phyloP scores from a whole-genome alignment of 148 eudicot genomes.

The Nepenthes gracilis region DNA sequence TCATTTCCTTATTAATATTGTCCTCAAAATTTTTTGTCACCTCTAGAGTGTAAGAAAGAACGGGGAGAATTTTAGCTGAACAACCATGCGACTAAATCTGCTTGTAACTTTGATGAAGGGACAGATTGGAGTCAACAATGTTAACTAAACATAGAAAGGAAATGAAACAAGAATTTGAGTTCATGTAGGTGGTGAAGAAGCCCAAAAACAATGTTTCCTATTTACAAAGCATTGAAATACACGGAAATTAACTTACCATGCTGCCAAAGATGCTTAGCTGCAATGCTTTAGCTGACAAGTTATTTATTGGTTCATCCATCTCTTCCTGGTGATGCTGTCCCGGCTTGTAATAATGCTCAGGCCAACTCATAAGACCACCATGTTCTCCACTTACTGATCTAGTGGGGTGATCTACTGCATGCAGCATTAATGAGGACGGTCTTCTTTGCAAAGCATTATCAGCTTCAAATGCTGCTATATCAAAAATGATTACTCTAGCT shows the following conservation, averaged over 20 bases:
- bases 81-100: too few species aligned
- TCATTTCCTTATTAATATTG: neutral
- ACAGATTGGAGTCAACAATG: neutral
- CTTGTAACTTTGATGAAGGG: neutral
- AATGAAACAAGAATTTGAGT: neutral
- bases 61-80: neutral
- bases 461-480: constrained; percentile 46
- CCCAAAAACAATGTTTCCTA: neutral
- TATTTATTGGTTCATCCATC: constrained; percentile 15
- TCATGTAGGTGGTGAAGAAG: neutral
- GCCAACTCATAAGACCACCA: constrained; percentile 79
- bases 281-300: constrained; percentile 66
- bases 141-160: neutral
- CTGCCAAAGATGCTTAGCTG: constrained; percentile 76
- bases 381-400: constrained; percentile 38
- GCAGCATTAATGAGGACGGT: constrained; percentile 44
- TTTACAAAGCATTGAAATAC: neutral
- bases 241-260: constrained; percentile 32
- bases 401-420: constrained; percentile 32
- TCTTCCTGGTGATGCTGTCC: constrained; percentile 18
- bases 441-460: constrained; percentile 40
- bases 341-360: constrained; percentile 33
- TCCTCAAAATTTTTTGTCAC: neutral
- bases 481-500: constrained; percentile 62
- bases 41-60: neutral